phyloP scores from a whole-genome alignment of 495 filamentous ascomycete species.

The Hypoxylon rickii region DNA sequence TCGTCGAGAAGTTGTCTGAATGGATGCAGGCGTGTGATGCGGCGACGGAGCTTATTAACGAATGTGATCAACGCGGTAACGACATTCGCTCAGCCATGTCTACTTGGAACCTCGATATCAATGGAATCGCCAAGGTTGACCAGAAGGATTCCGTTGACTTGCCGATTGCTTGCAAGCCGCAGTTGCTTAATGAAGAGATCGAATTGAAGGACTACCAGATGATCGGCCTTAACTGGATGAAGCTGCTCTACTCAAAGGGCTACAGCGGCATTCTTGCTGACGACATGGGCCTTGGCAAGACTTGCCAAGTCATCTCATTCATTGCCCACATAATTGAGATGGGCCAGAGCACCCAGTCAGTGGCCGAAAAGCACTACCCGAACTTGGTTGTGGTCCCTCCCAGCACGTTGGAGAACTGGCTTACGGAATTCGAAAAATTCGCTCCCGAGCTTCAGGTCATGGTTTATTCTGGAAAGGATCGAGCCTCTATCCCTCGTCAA shows the following conservation, averaged over 20 bases:
- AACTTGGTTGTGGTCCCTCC: constrained; percentile 89
- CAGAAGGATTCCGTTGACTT: constrained; percentile 23
- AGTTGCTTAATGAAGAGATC: constrained; percentile 70
- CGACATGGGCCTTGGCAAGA: constrained; percentile 98
- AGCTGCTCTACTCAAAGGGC: constrained; percentile 73
- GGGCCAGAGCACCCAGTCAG: constrained; percentile 48
- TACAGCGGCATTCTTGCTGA: constrained; percentile 91
- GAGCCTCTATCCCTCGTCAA: constrained; percentile 68
- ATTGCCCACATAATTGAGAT: constrained; percentile 76
- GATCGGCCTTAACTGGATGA: constrained; percentile 93
- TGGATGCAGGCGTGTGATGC: constrained; percentile 38
- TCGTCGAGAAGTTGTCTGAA: constrained; percentile 40
- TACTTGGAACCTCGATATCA: constrained; percentile 32
- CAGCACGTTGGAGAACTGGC: constrained; percentile 94
- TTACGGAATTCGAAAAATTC: constrained; percentile 86
- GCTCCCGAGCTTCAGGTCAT: constrained; percentile 75
- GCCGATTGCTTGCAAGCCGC: constrained; percentile 67
- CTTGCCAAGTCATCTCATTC: constrained; percentile 93
- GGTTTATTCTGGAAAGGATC: constrained; percentile 74
- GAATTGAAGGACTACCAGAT: constrained; percentile 90
- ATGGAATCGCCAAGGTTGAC: constrained; percentile 23
- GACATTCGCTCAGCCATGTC: constrained; percentile 25
- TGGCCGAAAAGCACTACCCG: constrained; percentile 70
- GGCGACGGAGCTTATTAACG: constrained; percentile 34
- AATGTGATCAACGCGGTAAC: constrained; percentile 35